Evolutionary conservation across 1,139 yeast genomes (phyloP).

Genomic region (Saccharomyces uvarum): DNA sequence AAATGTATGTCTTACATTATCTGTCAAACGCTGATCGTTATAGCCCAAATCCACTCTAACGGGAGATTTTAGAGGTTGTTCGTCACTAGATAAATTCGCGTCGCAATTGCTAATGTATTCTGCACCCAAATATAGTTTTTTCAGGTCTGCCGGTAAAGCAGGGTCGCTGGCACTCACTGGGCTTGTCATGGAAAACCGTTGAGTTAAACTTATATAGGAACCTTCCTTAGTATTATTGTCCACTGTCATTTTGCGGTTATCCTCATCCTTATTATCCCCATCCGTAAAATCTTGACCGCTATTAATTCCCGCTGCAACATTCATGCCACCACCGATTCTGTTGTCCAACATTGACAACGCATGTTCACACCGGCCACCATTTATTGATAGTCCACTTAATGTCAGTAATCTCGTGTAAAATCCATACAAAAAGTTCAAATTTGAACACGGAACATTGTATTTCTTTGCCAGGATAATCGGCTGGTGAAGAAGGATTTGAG

Average conservation of each 20-base stretch:
- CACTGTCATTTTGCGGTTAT: neutral
- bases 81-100: slow-evolving; percentile 2
- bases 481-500: slow-evolving; percentile 21
- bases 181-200: slow-evolving; percentile 3
- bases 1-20: slow-evolving; percentile 1
- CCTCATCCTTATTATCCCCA: neutral
- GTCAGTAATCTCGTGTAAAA: slow-evolving; percentile 23
- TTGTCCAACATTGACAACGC: slow-evolving; percentile 10
- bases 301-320: slow-evolving; percentile 1
- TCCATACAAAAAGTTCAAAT: slow-evolving; percentile 23
- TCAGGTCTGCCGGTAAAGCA: slow-evolving; percentile 15
- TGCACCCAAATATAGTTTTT: slow-evolving; percentile 15
- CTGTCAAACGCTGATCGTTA: neutral
- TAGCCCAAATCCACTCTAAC: slow-evolving; percentile 1
- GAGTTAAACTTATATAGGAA: slow-evolving; percentile 5
- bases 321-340: slow-evolving; percentile 3
- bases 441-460: slow-evolving; percentile 15
- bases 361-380: slow-evolving; percentile 17
- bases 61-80: slow-evolving; percentile 2
- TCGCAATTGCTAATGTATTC: slow-evolving; percentile 8
- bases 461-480: slow-evolving; percentile 20
- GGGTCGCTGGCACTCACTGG: neutral
- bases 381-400: slow-evolving; percentile 21
- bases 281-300: neutral
- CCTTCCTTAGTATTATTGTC: slow-evolving; percentile 3